phyloP scores from a whole-genome alignment of 768 basidiomycete species.

The Dentipellis sp. region DNA sequence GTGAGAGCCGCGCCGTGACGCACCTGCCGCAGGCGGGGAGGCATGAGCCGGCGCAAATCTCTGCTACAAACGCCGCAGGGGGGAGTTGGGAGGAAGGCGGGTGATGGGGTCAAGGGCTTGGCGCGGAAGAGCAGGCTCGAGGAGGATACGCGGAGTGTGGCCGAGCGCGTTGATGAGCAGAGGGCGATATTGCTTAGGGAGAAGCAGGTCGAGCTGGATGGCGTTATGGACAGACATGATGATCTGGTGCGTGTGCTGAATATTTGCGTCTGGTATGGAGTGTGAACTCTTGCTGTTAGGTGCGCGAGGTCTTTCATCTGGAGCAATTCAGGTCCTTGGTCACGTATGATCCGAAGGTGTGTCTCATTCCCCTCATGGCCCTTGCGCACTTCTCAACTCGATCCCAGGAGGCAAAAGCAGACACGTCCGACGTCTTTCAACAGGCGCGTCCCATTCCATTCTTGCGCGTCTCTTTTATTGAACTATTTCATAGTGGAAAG shows the following conservation, averaged over 20 bases:
- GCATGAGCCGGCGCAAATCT: slow-evolving; percentile 6
- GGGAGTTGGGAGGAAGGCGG: no score
- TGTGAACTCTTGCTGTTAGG: slow-evolving; percentile 27
- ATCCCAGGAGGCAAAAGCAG: slow-evolving; percentile 57
- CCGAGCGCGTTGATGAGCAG: slow-evolving; percentile 23
- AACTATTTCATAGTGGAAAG: no score
- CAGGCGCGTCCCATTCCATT: slow-evolving; percentile 38
- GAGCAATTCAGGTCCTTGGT: slow-evolving; percentile 72
- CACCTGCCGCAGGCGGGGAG: slow-evolving; percentile 1
- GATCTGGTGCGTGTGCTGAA: slow-evolving; percentile 43
- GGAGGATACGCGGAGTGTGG: slow-evolving; percentile 4
- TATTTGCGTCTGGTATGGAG: slow-evolving; percentile 4
- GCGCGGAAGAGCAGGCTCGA: neutral
- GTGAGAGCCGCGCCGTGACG: slow-evolving; percentile 15
- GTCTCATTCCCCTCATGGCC: neutral
- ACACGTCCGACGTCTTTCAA: slow-evolving; percentile 63
- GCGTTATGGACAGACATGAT: slow-evolving; percentile 60
- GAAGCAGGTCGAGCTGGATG: slow-evolving; percentile 50
- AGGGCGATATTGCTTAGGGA: slow-evolving; percentile 42
- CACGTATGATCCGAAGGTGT: slow-evolving; percentile 69
- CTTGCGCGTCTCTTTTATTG: no score
- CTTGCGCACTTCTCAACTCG: neutral
- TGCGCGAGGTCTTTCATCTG: slow-evolving; percentile 86
- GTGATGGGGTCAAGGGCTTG: no score
- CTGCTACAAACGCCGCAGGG: no score